Evolutionary conservation across 2,329 filamentous ascomycete species (phyloP).

Genomic region (Bipolaris oryzae): DNA sequence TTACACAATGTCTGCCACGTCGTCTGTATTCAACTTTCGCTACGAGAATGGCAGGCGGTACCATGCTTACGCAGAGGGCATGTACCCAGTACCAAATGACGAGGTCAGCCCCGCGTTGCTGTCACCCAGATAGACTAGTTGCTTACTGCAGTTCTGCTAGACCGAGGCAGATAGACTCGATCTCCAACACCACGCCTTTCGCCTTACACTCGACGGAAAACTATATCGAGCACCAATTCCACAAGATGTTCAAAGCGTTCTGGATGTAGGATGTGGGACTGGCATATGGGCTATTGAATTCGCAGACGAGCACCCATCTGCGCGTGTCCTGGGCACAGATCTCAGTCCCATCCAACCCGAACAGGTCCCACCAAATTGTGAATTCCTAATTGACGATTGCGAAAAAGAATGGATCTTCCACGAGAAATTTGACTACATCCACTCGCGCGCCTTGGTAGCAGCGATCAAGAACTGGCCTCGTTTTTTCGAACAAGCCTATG

Average conservation of each 20-base stretch:
- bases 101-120: conserved; percentile 27
- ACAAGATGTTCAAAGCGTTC: conserved; percentile 35
- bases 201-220: conserved; percentile 41
- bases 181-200: conserved; percentile 44
- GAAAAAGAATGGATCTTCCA: conserved; percentile 62
- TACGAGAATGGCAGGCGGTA: conserved; percentile 43
- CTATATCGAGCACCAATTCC: conserved; percentile 38
- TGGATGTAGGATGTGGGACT: conserved; percentile 44
- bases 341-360: conserved; percentile 43
- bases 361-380: conserved; percentile 42
- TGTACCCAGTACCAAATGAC: conserved; percentile 42
- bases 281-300: conserved; percentile 45
- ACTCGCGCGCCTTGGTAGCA: conserved; percentile 59
- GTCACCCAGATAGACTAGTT: neutral
- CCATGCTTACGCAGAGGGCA: conserved; percentile 39
- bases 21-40: conserved; percentile 38
- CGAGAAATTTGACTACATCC: conserved; percentile 63
- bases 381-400: conserved; percentile 45
- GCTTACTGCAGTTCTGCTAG: conserved; percentile 20
- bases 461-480: conserved; percentile 61
- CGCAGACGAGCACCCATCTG: conserved; percentile 41
- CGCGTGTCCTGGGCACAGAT: conserved; percentile 43
- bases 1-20: conserved; percentile 41
- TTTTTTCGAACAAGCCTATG: conserved; percentile 52
- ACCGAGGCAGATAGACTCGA: conserved; percentile 39